Percentiles rank a stretch among this genome's conserved stretches.
Conservation (phyloP, 768 basidiomycete genomes). For the Xanthoconium stramineum region DNA sequence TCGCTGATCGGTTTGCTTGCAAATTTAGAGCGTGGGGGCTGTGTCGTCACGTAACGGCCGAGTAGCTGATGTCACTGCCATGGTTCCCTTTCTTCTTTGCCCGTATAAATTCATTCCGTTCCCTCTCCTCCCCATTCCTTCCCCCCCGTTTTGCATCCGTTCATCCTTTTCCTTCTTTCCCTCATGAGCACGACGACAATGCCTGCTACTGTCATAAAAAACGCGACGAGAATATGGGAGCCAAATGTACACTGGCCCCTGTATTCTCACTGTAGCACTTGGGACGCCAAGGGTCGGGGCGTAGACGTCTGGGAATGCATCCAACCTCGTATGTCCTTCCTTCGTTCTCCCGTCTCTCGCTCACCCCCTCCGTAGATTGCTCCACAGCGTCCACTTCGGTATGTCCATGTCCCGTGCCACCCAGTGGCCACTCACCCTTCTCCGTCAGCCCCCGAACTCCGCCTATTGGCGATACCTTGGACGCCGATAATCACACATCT, state of each 20-base stretch:
- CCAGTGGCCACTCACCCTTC: conserved; percentile 1
- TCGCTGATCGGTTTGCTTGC: conserved; percentile 6
- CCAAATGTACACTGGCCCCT: conserved; percentile 60
- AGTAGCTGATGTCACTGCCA: conserved; percentile 33
- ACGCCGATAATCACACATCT: conserved; percentile 32
- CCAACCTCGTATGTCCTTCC: conserved; percentile 47
- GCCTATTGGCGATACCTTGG: conserved; percentile 47
- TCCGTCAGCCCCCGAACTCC: conserved; percentile 39
- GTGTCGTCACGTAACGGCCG: conserved; percentile 23
- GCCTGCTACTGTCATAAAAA: conserved; percentile 44
- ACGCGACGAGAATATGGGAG: conserved; percentile 72
- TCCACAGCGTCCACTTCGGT: conserved; percentile 51
- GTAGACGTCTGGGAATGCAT: conserved; percentile 80
- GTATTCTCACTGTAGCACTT: conserved; percentile 67
- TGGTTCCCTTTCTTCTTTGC: conserved; percentile 27
- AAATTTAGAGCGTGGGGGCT: conserved; percentile 21
- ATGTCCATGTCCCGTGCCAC: conserved; percentile 16
- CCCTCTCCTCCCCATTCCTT: not conserved
- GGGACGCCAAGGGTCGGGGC: conserved; percentile 62
- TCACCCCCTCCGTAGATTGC: conserved; percentile 43
- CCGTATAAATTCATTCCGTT: conserved; percentile 29
- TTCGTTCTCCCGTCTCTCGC: not conserved
- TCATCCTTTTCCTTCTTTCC: not conserved
- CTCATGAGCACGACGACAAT: conserved; percentile 23
- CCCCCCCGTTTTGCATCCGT: conserved; percentile 7